These are phyloP conservation scores for Liriodendron chinense DNA, from an alignment of 164 flowering plant genomes.

Conservation along the genomic window DNA sequence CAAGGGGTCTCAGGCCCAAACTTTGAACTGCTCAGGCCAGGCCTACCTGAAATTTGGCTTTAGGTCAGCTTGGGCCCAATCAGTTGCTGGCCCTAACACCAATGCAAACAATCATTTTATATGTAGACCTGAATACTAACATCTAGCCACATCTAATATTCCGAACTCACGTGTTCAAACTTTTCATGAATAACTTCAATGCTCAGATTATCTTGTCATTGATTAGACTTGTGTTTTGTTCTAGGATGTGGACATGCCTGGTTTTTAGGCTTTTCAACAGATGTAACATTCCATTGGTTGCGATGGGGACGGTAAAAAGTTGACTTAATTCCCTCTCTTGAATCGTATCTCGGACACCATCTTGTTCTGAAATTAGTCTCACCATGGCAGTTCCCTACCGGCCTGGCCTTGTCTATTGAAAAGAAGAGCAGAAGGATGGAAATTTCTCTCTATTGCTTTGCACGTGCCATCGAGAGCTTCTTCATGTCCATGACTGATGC, in stretches of 20 bases:
- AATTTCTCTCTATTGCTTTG: conserved; percentile 89
- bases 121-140: neutral
- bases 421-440: conserved; percentile 93
- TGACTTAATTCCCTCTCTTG: neutral
- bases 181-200: neutral
- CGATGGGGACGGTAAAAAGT: conserved; percentile 71
- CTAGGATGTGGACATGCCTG: conserved; percentile 93
- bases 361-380: conserved; percentile 5
- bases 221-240: neutral
- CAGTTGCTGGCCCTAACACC: neutral
- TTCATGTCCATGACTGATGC: conserved; percentile 74
- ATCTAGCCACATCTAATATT: neutral
- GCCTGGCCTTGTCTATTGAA: conserved; percentile 88
- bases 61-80: too few relatives aligned
- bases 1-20: too few relatives aligned
- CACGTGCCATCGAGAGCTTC: conserved; percentile 96
- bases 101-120: neutral
- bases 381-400: conserved; percentile 77
- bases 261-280: conserved; percentile 70
- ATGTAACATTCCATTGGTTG: conserved; percentile 86
- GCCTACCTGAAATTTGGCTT: too few relatives aligned
- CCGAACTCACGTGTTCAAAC: neutral
- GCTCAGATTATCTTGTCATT: neutral
- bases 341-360: neutral
- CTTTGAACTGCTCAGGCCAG: too few relatives aligned